phyloP scores from a whole-genome alignment of 805 yeast species.

The Kazachstania taianensis region DNA sequence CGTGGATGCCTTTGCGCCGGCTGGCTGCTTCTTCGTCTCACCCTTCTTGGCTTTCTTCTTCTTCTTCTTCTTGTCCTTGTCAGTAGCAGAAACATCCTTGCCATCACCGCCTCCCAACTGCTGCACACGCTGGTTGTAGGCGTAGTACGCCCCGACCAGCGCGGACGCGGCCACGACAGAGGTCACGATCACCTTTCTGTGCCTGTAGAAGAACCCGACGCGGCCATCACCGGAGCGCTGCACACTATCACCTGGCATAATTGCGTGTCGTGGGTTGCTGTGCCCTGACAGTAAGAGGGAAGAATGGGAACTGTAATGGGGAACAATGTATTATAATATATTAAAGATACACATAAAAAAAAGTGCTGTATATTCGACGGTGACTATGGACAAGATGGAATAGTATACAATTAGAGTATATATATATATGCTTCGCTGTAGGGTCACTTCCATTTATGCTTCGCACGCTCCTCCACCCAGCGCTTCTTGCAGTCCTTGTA shows the following conservation, averaged over 20 bases:
- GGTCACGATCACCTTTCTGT: constrained; percentile 55
- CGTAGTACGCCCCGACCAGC: constrained; percentile 52
- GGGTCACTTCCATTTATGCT: no score
- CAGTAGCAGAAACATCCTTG: constrained; percentile 4
- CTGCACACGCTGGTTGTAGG: constrained; percentile 31
- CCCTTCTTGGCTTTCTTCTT: constrained; percentile 70
- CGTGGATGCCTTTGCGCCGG: constrained; percentile 75
- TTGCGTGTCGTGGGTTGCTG: no score
- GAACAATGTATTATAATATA: no score
- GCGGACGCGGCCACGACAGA: constrained; percentile 55
- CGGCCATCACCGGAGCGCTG: no score
- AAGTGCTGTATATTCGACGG: no score
- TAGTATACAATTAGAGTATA: no score
- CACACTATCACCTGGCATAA: no score
- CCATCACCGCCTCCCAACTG: neutral
- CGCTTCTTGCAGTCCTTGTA: constrained; percentile 84
- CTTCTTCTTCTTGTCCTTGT: constrained; percentile 77
- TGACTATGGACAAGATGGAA: no score
- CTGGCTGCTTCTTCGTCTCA: constrained; percentile 49
- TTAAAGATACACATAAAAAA: no score
- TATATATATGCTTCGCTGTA: no score
- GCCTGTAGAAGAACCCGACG: constrained; percentile 28
- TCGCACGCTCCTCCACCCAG: constrained; percentile 47
- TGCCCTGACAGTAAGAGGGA: no score
- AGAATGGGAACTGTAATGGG: neutral